These are phyloP conservation scores for Elaeagnus macrophylla DNA, from an alignment of 306 rosid species.

Conservation along the genomic window DNA sequence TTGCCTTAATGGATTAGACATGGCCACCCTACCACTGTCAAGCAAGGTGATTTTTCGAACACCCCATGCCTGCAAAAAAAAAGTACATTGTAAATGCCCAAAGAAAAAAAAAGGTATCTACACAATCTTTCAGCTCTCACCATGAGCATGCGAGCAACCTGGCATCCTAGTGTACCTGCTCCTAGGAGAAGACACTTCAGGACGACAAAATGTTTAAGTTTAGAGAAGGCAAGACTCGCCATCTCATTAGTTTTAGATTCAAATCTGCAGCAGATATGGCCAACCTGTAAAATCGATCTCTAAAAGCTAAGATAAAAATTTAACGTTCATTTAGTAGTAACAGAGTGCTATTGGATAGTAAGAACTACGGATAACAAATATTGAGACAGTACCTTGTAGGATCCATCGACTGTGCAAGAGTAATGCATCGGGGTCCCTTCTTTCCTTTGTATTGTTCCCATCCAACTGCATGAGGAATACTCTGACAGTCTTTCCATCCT, in stretches of 20 bases:
- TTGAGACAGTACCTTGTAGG: conserved; percentile 56
- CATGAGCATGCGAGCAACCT: conserved; percentile 98
- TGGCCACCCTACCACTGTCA: conserved; percentile 88
- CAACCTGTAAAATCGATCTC: conserved; percentile 46
- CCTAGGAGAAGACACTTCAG: conserved; percentile 93
- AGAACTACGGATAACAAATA: conserved; percentile 6
- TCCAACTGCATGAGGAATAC: conserved; percentile 64
- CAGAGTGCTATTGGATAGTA: background rate
- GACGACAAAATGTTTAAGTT: conserved; percentile 61
- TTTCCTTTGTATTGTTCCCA: conserved; percentile 85
- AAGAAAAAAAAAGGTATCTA: conserved; percentile 12
- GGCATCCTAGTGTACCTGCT: conserved; percentile 98
- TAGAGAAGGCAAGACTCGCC: conserved; percentile 94
- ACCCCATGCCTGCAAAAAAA: conserved; percentile 83
- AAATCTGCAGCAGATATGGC: conserved; percentile 97
- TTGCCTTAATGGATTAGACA: conserved; percentile 97
- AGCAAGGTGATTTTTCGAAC: conserved; percentile 76
- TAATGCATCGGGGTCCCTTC: conserved; percentile 56
- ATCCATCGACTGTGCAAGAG: conserved; percentile 93
- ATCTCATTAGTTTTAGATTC: conserved; percentile 94
- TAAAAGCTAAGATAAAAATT: conserved; percentile 15
- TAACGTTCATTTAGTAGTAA: background rate
- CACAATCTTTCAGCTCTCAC: conserved; percentile 39
- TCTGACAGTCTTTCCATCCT: conserved; percentile 46
- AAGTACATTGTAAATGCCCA: conserved; percentile 7